These are phyloP conservation scores for Zymoseptoria pseudotritici DNA, from an alignment of 2,329 filamentous ascomycete species.

Conservation along the genomic window DNA sequence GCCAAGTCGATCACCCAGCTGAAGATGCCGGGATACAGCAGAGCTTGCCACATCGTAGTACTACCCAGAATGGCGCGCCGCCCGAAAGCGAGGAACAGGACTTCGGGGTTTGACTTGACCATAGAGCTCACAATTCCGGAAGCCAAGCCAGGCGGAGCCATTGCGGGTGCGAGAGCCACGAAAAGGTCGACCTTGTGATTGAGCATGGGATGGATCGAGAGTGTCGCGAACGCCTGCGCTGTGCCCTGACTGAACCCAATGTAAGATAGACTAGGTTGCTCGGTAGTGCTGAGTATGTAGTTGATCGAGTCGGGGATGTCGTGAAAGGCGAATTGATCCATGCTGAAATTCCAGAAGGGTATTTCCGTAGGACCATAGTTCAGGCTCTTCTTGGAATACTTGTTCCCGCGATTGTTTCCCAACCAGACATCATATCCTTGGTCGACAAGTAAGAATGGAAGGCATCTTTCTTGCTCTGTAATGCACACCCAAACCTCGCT, in stretches of 20 bases:
- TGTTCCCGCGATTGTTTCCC: slow-evolving; percentile 96
- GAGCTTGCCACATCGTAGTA: slow-evolving; percentile 93
- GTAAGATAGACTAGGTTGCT: slow-evolving; percentile 79
- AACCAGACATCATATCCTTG: slow-evolving; percentile 95
- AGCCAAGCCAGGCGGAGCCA: slow-evolving; percentile 85
- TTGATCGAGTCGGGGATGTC: slow-evolving; percentile 93
- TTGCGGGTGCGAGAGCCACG: slow-evolving; percentile 89
- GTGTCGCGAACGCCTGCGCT: slow-evolving; percentile 87
- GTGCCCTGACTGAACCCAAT: slow-evolving; percentile 97
- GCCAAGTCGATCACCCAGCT: slow-evolving; percentile 77
- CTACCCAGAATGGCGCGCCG: slow-evolving; percentile 84
- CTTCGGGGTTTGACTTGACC: slow-evolving; percentile 85
- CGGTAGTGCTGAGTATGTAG: slow-evolving; percentile 80
- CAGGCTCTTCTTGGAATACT: slow-evolving; percentile 94
- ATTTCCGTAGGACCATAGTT: slow-evolving; percentile 64
- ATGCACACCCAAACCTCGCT: slow-evolving; percentile 96
- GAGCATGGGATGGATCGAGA: slow-evolving; percentile 84
- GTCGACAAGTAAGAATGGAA: slow-evolving; percentile 85
- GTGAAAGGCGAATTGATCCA: slow-evolving; percentile 96
- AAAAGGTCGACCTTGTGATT: slow-evolving; percentile 95
- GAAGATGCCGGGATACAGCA: slow-evolving; percentile 91
- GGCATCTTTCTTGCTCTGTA: slow-evolving; percentile 74
- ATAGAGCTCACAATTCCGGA: slow-evolving; percentile 89
- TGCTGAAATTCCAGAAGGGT: slow-evolving; percentile 95
- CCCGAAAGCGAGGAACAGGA: slow-evolving; percentile 88